These are phyloP conservation scores for Mycena polygramma DNA, from an alignment of 768 basidiomycete species.

Conservation along the genomic window DNA sequence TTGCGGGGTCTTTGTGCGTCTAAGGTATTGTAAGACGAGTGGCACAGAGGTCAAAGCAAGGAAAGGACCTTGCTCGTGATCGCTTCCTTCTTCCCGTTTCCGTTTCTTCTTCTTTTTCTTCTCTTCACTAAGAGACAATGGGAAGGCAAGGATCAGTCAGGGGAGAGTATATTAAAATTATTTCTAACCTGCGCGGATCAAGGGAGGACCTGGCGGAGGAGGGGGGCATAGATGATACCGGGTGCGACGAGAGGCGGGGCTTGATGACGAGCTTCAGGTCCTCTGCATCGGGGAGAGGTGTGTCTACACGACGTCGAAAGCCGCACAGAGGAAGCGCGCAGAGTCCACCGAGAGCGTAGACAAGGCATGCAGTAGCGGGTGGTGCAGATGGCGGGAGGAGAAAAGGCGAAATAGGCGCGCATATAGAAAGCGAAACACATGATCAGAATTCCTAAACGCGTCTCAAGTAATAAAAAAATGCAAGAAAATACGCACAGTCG, in stretches of 20 bases:
- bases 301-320: slow-evolving; percentile 44
- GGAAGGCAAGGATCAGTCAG: slow-evolving; percentile 7
- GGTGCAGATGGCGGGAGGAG: background rate
- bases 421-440: slow-evolving; percentile 27
- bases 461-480: slow-evolving; percentile 24
- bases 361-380: slow-evolving; percentile 24
- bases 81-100: slow-evolving; percentile 81
- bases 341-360: background rate
- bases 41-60: slow-evolving; percentile 20
- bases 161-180: slow-evolving; percentile 28
- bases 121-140: slow-evolving; percentile 56
- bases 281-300: slow-evolving; percentile 65
- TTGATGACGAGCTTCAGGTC: slow-evolving; percentile 61
- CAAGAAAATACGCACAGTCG: slow-evolving; percentile 64
- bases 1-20: slow-evolving; percentile 70
- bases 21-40: slow-evolving; percentile 42
- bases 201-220: slow-evolving; percentile 67
- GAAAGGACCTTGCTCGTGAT: slow-evolving; percentile 60
- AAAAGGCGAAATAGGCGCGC: slow-evolving; percentile 24
- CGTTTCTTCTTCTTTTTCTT: slow-evolving; percentile 91
- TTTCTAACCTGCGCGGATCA: slow-evolving; percentile 74
- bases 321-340: background rate
- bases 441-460: slow-evolving; percentile 33
- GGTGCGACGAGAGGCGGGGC: slow-evolving; percentile 62
- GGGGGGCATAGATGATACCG: slow-evolving; percentile 57